Base-by-base conservation (phyloP, 768 basidiomycete genomes). In the button mushroom (Agaricus bisporus) region DNA sequence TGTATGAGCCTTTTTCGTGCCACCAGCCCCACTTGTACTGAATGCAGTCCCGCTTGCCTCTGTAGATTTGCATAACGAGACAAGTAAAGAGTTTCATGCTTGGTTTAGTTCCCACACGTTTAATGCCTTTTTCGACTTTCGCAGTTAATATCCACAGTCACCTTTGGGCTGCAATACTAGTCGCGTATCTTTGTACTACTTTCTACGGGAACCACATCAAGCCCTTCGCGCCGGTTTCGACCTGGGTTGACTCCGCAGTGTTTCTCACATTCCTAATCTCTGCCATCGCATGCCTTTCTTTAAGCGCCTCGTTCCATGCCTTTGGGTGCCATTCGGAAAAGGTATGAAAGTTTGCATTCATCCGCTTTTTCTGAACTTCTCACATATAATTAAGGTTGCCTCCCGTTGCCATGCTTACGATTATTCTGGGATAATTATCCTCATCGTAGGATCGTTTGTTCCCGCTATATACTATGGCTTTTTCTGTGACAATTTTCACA, bases 121-220 rank as follows among this genome's bases (percentile, higher is more conserved):
- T 12, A 49, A 54, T 49, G 32, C 48, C 47, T 45, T 42, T 48
- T 22, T 38, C 51, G 14, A 26, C 22, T 18, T 22, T 35, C 50
- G 42, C 55, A 89, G 90, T 94, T 52, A 95, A 95, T 68, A 91
- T 94, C 43, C 87, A 91, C 67, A 86, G 78, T 55, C 92, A 94
- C 64, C 71, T 92, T 7, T 78, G 82, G 71, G 88, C 83, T 25
- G 81, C 85, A 29, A 62, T 80, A 4, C 61, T 88, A 22, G 90
- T 89, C 63, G 61, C 70, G 14, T 74, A 75, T 64, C 68, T 87
- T 49, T 70, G 86, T 35, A 61, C 64, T 38, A 81, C 80, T 4
- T 80, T 83, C 58, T 76, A 77, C 54, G 66, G 73, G 20, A 70
- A 69, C 42, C 73, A 86, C 60, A 67, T 86, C 49, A 67, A 68